A percentile compares a stretch with the other conserved stretches of the same genome.
Conservation (phyloP, 2,329 filamentous ascomycete species). For the Aspergillus piperis region DNA sequence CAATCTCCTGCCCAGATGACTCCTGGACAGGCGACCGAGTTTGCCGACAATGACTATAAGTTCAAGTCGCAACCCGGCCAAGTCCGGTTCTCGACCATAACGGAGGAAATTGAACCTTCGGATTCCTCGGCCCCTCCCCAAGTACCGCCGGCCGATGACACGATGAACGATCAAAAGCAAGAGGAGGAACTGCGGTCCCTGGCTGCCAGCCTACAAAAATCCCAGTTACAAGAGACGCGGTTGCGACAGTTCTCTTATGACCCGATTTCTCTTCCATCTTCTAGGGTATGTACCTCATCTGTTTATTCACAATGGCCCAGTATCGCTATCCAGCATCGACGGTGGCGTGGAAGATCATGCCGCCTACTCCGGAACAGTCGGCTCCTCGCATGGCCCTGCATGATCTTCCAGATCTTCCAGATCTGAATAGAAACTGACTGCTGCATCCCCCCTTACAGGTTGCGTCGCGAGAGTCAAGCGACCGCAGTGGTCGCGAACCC, state of each 20-base stretch:
- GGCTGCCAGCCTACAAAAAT: constrained; percentile 70
- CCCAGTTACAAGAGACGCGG: constrained; percentile 76
- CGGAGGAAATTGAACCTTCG: constrained; percentile 67
- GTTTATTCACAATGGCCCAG: not conserved
- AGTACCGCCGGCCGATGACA: constrained; percentile 16
- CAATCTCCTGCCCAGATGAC: constrained; percentile 26
- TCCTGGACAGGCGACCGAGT: constrained; percentile 25
- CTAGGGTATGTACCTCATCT: constrained; percentile 38
- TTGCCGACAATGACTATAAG: constrained; percentile 31
- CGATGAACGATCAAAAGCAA: constrained; percentile 30
- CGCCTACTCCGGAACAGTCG: not conserved
- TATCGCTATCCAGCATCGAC: not conserved
- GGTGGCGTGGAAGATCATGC: not conserved
- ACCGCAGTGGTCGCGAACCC: constrained; percentile 58
- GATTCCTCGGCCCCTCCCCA: constrained; percentile 30
- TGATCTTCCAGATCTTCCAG: not conserved
- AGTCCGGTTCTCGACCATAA: constrained; percentile 71
- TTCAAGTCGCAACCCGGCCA: constrained; percentile 35
- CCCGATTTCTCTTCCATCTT: constrained; percentile 76
- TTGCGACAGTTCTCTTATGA: constrained; percentile 89
- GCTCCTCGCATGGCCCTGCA: constrained; percentile 9
- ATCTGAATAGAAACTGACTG: constrained; percentile 13
- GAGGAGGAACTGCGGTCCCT: constrained; percentile 71
- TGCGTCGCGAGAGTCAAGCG: constrained; percentile 60
- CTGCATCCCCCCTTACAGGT: constrained; percentile 30